These are phyloP conservation scores for Neurospora crassa DNA, from an alignment of 2,329 filamentous ascomycete species.

Conservation along the genomic window DNA sequence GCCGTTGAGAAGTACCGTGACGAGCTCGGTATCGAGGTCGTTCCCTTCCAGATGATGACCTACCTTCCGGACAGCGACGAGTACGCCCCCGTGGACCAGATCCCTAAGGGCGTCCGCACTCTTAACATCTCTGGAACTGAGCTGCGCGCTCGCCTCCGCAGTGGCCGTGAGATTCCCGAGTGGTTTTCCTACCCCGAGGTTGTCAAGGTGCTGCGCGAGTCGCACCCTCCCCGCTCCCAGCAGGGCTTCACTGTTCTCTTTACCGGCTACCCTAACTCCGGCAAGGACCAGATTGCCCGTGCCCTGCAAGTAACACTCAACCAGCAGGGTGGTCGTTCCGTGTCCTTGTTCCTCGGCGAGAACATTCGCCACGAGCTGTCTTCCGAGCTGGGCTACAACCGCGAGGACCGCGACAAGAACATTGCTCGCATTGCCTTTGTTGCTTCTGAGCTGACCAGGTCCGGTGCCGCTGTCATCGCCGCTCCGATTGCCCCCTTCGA, in stretches of 20 bases:
- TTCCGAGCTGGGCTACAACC: slow-evolving; percentile 89
- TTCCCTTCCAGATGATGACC: slow-evolving; percentile 99
- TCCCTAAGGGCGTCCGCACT: slow-evolving; percentile 72
- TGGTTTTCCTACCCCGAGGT: slow-evolving; percentile 99
- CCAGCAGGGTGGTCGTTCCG: slow-evolving; percentile 91
- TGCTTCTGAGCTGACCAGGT: slow-evolving; percentile 83
- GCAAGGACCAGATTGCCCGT: slow-evolving; percentile 93
- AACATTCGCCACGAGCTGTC: slow-evolving; percentile 90
- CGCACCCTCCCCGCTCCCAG: slow-evolving; percentile 79
- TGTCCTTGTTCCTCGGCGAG: slow-evolving; percentile 90
- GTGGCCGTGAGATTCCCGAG: slow-evolving; percentile 89
- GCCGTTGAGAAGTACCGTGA: slow-evolving; percentile 93
- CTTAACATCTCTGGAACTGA: slow-evolving; percentile 83
- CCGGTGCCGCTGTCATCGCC: slow-evolving; percentile 89
- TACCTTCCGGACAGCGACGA: slow-evolving; percentile 96
- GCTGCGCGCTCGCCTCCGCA: slow-evolving; percentile 82
- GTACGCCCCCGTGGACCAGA: slow-evolving; percentile 89
- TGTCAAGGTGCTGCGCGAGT: slow-evolving; percentile 90
- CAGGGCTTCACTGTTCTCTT: slow-evolving; percentile 99
- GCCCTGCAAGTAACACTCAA: slow-evolving; percentile 95
- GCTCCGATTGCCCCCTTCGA: slow-evolving; percentile 94
- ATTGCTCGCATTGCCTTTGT: slow-evolving; percentile 95
- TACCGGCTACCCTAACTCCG: slow-evolving; percentile 91
- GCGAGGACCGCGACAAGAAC: slow-evolving; percentile 87
- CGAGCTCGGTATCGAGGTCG: slow-evolving; percentile 96